Evolutionary conservation across 495 filamentous ascomycete genomes (phyloP).

Genomic region (Pyrenopolyporus hunteri): DNA sequence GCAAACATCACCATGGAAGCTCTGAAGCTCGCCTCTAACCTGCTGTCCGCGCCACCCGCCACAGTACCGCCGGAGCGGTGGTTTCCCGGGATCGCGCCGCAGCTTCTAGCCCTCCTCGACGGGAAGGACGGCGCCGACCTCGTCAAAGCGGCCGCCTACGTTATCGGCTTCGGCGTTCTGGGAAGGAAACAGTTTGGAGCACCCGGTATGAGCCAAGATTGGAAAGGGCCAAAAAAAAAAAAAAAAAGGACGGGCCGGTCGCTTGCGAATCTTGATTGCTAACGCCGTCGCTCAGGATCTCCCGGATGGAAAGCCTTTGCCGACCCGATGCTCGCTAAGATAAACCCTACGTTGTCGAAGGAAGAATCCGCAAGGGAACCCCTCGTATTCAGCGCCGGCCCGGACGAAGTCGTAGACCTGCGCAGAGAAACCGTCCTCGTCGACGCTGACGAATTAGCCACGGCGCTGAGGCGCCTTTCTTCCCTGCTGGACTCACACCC

Average conservation of each 20-base stretch:
- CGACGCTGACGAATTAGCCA: constrained; percentile 47
- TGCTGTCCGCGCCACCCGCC: constrained; percentile 68
- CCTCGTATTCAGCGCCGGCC: constrained; percentile 27
- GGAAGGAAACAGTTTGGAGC: constrained; percentile 70
- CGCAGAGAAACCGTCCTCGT: constrained; percentile 51
- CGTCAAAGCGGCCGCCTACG: constrained; percentile 68
- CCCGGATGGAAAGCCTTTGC: constrained; percentile 73
- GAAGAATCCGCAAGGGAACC: constrained; percentile 12
- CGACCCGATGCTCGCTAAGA: constrained; percentile 65
- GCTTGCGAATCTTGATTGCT: neutral
- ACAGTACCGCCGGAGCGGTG: constrained; percentile 62
- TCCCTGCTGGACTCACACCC: constrained; percentile 69
- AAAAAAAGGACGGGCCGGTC: too few relatives aligned
- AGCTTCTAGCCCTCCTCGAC: constrained; percentile 71
- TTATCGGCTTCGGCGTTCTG: constrained; percentile 76
- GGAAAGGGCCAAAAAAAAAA: too few relatives aligned
- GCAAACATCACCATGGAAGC: constrained; percentile 75
- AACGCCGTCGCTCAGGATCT: constrained; percentile 48
- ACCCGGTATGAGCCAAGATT: constrained; percentile 53
- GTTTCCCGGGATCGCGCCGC: constrained; percentile 68
- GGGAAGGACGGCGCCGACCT: constrained; percentile 68
- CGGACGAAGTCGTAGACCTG: constrained; percentile 49
- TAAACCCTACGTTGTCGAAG: constrained; percentile 59
- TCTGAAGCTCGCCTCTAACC: constrained; percentile 66
- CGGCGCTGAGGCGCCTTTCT: constrained; percentile 62